These are phyloP conservation scores for Neurospora cerealis DNA, from an alignment of 495 filamentous ascomycete species.

Conservation along the genomic window DNA sequence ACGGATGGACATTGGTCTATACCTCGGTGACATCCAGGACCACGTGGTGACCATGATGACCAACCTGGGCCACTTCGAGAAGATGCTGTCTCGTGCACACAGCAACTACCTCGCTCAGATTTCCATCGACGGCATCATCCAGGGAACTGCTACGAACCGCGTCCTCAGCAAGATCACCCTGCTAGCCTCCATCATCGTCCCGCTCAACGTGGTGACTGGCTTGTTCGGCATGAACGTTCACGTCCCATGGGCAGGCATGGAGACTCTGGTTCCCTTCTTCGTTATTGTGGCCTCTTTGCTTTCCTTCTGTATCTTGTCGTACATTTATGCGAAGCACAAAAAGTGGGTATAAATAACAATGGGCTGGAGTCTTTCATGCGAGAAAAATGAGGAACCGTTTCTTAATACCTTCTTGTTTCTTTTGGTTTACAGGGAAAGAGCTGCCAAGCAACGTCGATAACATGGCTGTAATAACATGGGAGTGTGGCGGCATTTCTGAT, in stretches of 20 bases:
- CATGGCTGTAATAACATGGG: background rate
- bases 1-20: conserved; percentile 89
- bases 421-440: background rate
- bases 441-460: background rate
- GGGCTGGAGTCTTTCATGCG: background rate
- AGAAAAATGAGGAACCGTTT: background rate
- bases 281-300: conserved; percentile 62
- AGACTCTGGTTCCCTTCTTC: conserved; percentile 65
- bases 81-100: conserved; percentile 92
- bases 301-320: conserved; percentile 45
- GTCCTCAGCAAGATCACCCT: conserved; percentile 93
- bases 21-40: conserved; percentile 94
- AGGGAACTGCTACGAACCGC: conserved; percentile 72
- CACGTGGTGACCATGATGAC: conserved; percentile 99
- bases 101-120: conserved; percentile 94
- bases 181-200: conserved; percentile 85
- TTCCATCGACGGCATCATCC: conserved; percentile 74
- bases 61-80: conserved; percentile 90
- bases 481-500: background rate
- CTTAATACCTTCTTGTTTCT: background rate
- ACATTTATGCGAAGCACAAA: conserved; percentile 22
- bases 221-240: conserved; percentile 95
- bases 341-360: conserved; percentile 14
- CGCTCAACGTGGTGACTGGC: conserved; percentile 92
- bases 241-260: conserved; percentile 55